These are phyloP conservation scores for Myxozyma vanderwaltii DNA, from an alignment of 805 yeast species.

Conservation along the genomic window DNA sequence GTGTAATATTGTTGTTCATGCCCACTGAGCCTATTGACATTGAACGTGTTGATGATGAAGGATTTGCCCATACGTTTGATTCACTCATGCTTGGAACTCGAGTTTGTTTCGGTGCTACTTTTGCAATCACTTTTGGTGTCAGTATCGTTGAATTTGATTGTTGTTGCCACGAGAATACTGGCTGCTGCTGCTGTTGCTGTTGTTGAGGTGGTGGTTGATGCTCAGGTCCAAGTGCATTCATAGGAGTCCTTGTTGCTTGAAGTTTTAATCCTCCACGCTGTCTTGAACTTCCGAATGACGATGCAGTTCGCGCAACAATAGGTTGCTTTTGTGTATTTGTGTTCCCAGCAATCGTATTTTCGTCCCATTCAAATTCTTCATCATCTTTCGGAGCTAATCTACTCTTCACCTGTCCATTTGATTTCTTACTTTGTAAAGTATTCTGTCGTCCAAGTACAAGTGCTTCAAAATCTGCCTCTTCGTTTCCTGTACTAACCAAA, in stretches of 20 bases:
- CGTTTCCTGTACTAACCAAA: constrained; percentile 21
- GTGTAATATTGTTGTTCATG: background rate
- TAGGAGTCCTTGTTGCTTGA: constrained; percentile 13
- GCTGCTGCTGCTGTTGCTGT: constrained; percentile 3
- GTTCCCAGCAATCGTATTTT: background rate
- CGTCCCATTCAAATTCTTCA: constrained; percentile 25
- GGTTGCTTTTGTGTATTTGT: background rate
- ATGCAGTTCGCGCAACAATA: background rate
- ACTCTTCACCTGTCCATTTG: background rate
- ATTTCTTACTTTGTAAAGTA: background rate
- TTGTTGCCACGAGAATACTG: constrained; percentile 6
- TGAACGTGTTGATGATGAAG: constrained; percentile 2
- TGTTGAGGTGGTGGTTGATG: constrained; percentile 5
- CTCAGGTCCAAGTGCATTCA: constrained; percentile 11
- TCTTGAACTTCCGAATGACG: background rate
- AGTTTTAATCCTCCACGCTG: constrained; percentile 11
- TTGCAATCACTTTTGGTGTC: constrained; percentile 1
- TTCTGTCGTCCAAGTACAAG: constrained; percentile 26
- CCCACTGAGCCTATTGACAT: constrained; percentile 11
- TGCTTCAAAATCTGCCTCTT: constrained; percentile 31
- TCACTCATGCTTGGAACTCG: constrained; percentile 12
- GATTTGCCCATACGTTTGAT: constrained; percentile 17
- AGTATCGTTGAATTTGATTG: background rate
- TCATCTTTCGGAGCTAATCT: constrained; percentile 17
- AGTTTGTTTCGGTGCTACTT: background rate